Evolutionary conservation across 306 rosid species (phyloP), one percentile per base, ranked within the genome.

Genomic region (Vigna hirtella): DNA sequence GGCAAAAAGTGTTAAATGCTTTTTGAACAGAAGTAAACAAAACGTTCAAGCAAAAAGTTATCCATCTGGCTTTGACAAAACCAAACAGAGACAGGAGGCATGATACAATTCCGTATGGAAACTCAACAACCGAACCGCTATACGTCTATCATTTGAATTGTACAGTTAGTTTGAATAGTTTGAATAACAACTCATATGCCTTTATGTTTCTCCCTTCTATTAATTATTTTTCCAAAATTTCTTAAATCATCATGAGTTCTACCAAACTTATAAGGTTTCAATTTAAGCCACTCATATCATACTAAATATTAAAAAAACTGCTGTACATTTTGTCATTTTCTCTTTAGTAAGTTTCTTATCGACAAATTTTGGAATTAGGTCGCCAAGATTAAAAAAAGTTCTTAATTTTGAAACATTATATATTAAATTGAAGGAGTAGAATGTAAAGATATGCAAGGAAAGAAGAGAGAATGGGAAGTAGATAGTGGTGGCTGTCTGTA

Each of bases 401-500:
- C 4, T 28, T 28, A 30, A 30, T 30, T 30, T 4, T 30, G 5
- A 30, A 30, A 30, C 34, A 30, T 73, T 10, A 74, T 58, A 13
- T 28, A 30, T 34, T 58, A 58, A 76, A 62, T 49, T 63, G 11
- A 75, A 55, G 14, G 77, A 36, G n/a, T 75, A 28, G 17, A 53
- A 42, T 26, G 70, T 59, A 32, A 20, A 20, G 13, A 58, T 1
- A 66, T n/a, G 73, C 17, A 48, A 16, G 32, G 20, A 6, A 48
- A 48, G 42, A 48, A 20, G 20, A 6, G 58, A 48, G 42, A 48
- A 15, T 48, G 55, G 8, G 4, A 81, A 45, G 76, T 58, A 48
- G 76, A 57, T 68, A 76, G 59, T 28, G 22, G 66, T 69, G 76
- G 73, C 77, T 70, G 63, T 69, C 81, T n/a, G 3, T 10, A 30